Evolutionary conservation across 768 basidiomycete genomes (phyloP).

Genomic region (Phanerochaete sordida): DNA sequence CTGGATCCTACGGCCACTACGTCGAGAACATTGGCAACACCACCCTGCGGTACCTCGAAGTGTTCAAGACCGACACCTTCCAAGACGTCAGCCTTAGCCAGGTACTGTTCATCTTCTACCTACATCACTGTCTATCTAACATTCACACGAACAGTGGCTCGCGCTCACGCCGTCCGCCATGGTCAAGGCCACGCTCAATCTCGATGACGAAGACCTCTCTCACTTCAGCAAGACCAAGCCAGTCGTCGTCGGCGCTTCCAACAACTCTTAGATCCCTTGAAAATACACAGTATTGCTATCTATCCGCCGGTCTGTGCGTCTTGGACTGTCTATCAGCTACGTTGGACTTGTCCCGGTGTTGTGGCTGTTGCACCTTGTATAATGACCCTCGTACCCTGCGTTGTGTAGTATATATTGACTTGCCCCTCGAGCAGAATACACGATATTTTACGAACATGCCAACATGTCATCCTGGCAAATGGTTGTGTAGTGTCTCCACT

Average conservation of each 20-base stretch:
- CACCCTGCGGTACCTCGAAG: slow-evolving; percentile 52
- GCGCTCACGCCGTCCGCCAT: slow-evolving; percentile 41
- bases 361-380: too few species aligned
- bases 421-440: too few species aligned
- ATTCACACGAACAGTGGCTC: too few species aligned
- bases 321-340: too few species aligned
- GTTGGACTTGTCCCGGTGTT: too few species aligned
- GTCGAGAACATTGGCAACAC: slow-evolving; percentile 60
- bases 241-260: slow-evolving; percentile 28
- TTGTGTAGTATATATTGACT: too few species aligned
- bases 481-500: too few species aligned
- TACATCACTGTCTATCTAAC: slow-evolving; percentile 12
- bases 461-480: too few species aligned
- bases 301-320: too few species aligned
- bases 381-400: too few species aligned
- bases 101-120: slow-evolving; percentile 1
- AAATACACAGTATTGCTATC: too few species aligned
- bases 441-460: too few species aligned
- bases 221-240: slow-evolving; percentile 35
- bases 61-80: slow-evolving; percentile 49
- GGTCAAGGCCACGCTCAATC: slow-evolving; percentile 41
- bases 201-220: slow-evolving; percentile 34
- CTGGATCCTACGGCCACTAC: slow-evolving; percentile 51
- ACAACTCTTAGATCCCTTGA: background rate
- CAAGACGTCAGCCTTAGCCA: slow-evolving; percentile 49